Percentiles rank a stretch among this genome's conserved stretches.
These are phyloP conservation scores for Rhododendron griersonianum DNA, from an alignment of 148 eudicot genomes.

Conservation along the genomic window DNA sequence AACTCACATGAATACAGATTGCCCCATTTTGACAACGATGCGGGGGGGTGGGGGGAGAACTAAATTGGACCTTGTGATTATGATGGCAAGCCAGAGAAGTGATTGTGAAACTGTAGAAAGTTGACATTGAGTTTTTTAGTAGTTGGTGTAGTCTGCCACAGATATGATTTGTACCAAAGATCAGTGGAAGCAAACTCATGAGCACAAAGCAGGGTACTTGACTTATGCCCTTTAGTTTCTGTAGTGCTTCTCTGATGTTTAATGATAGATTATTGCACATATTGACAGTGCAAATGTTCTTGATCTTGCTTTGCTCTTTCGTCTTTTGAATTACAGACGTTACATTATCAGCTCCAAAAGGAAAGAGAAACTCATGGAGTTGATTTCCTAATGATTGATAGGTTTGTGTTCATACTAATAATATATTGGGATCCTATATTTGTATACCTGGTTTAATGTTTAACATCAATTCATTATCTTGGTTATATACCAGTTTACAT, in stretches of 20 bases:
- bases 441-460: neutral
- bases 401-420: constrained; percentile 30
- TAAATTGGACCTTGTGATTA: neutral
- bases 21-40: neutral
- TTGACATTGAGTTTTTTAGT: neutral
- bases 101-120: neutral
- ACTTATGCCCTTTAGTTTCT: neutral
- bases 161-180: neutral
- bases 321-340: constrained; percentile 39
- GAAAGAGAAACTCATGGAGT: constrained; percentile 34
- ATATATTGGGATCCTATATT: neutral
- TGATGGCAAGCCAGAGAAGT: neutral
- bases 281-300: neutral
- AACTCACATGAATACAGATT: neutral
- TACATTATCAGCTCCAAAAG: constrained; percentile 41
- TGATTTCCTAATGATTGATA: constrained; percentile 77
- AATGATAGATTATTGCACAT: neutral
- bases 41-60: neutral
- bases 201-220: neutral
- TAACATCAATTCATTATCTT: neutral
- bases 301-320: neutral
- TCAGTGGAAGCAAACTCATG: neutral
- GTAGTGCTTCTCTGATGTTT: neutral
- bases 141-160: neutral
- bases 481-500: neutral